phyloP scores from a whole-genome alignment of 1,284 basidiomycete genomes.

The Microbotryum violaceum region DNA sequence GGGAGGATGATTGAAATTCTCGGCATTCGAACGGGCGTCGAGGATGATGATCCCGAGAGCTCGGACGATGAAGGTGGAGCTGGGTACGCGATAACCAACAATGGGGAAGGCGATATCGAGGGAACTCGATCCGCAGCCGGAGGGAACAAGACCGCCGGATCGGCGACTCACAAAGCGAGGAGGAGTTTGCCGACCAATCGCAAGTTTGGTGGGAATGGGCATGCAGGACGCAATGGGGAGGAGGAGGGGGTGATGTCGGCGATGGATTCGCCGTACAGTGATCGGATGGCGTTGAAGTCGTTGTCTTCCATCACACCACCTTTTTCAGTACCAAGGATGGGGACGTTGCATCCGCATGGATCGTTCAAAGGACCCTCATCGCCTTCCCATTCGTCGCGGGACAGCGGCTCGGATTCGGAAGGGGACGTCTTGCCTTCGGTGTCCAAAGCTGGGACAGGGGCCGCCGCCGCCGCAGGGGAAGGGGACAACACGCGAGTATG shows the following conservation, averaged over 20 bases:
- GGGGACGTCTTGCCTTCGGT: slow-evolving; percentile 22
- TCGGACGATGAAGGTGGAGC: slow-evolving; percentile 64
- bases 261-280: slow-evolving; percentile 16
- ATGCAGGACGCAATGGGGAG: background rate
- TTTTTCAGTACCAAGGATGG: too few species aligned
- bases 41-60: slow-evolving; percentile 66
- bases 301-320: too few species aligned
- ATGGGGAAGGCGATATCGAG: slow-evolving; percentile 4
- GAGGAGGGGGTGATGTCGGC: background rate
- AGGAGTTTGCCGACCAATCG: background rate
- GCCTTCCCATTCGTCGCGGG: too few species aligned
- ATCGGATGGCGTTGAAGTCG: background rate
- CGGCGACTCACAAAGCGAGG: slow-evolving; percentile 9
- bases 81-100: background rate
- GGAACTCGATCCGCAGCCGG: background rate
- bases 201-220: background rate
- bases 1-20: slow-evolving; percentile 93
- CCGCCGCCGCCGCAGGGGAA: slow-evolving; percentile 1
- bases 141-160: background rate
- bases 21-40: slow-evolving; percentile 88
- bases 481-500: slow-evolving; percentile 41
- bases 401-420: slow-evolving; percentile 13
- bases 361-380: too few species aligned
- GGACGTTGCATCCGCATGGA: too few species aligned
- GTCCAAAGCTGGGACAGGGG: background rate